Base-by-base conservation (phyloP, 179 eudicot genomes). In the Gypsophila paniculata region DNA sequence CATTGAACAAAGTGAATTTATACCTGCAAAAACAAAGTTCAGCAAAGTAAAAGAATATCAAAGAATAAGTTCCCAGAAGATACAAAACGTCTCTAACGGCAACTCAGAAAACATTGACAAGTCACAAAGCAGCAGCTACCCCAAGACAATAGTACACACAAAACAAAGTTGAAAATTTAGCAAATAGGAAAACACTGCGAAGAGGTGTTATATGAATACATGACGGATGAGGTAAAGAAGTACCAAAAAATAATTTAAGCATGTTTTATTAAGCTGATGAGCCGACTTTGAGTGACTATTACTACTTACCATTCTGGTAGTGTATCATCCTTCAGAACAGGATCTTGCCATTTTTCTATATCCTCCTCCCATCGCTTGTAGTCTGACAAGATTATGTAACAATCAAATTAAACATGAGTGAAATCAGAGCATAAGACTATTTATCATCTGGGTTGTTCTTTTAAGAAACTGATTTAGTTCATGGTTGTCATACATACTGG, bases 321-420 rank as follows among this genome's bases (percentile, higher is more conserved):
- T 70, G 76, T 86, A 65, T 90, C 95, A 78, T 95, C 93, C 60
- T 79, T 76, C 25, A 95, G 95, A 78, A 95, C 81, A 57, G 99
- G 98, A 73, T 81, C 86, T 85, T 95, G 99, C 99, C 99, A 95
- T 76, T 83, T 87, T 81, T 95, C 99, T 18, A 95, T 95, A 61
- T 92, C 99, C 82, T 92, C 99, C 81, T 95, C 99, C 99, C 99
- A 95, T 66, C 85, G 75, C 85, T 79, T 95, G 80, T 95, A 95
- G 75, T 90, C 98, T 95, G 88, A 77, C 18, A 54, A 78, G 65
- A 55, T 64, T 26, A 46, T 51, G 78, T 10, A 76, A 29, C 34
- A 29, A 38, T 36, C 71, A 42, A 10, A 58, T 63, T 22, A 68
- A 38, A 64, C 32, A 19, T 8, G 19, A 38, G 46, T 13, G 29